These are phyloP conservation scores for Barnettozyma wickerhamii DNA, from an alignment of 805 yeast genomes.

Conservation along the genomic window DNA sequence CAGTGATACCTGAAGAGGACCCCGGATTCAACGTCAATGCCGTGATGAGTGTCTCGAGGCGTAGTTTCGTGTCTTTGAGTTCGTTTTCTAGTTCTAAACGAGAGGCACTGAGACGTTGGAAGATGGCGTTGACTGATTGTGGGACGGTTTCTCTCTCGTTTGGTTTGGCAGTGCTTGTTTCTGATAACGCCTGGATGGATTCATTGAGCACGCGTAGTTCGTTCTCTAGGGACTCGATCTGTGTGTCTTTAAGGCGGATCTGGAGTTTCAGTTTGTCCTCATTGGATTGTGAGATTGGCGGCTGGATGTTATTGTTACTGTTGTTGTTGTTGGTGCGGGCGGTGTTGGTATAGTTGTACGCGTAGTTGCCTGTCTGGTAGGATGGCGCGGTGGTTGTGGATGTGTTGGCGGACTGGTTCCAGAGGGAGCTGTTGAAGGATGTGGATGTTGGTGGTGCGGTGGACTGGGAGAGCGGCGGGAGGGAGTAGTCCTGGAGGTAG, in stretches of 20 bases:
- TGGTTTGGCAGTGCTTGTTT: neutral
- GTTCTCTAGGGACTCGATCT: constrained; percentile 40
- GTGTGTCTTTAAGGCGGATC: constrained; percentile 50
- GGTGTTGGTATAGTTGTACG: neutral
- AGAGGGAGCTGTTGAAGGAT: constrained; percentile 6
- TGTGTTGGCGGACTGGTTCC: constrained; percentile 4
- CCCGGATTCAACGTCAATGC: constrained; percentile 50
- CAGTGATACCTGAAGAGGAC: constrained; percentile 40
- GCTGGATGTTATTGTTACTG: neutral
- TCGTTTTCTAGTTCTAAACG: constrained; percentile 46
- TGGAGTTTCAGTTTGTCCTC: constrained; percentile 44
- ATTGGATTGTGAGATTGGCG: neutral
- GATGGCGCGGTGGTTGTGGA: neutral
- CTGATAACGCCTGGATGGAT: constrained; percentile 8
- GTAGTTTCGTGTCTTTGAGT: constrained; percentile 53
- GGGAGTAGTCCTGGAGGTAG: constrained; percentile 6
- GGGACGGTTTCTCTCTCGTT: constrained; percentile 34
- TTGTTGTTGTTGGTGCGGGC: constrained; percentile 1
- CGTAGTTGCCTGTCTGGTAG: neutral
- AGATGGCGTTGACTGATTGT: constrained; percentile 39
- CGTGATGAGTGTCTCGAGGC: constrained; percentile 59
- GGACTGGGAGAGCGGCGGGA: constrained; percentile 8
- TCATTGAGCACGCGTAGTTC: constrained; percentile 39
- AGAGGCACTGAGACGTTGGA: constrained; percentile 42
- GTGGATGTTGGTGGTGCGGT: constrained; percentile 9